A percentile compares a stretch with the other conserved stretches of the same genome.
Conservation (phyloP, 257 asterid genomes). For the Gentiana dahurica region DNA sequence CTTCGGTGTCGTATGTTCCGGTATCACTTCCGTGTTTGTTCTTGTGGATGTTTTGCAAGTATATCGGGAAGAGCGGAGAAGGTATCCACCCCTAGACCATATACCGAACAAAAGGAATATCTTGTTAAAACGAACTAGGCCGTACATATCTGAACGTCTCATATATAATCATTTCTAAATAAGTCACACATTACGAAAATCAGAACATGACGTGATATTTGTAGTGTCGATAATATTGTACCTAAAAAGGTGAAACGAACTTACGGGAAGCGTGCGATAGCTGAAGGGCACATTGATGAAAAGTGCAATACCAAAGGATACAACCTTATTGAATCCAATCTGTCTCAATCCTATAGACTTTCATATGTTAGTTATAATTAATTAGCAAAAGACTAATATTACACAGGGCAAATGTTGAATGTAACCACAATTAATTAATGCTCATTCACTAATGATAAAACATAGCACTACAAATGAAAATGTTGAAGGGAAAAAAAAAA, state of each 20-base stretch:
- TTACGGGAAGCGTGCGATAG: constrained; percentile 71
- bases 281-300: constrained; percentile 45
- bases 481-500: no score
- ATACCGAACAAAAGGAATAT: not conserved
- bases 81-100: constrained; percentile 68
- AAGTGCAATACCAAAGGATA: constrained; percentile 37
- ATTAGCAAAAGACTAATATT: no score
- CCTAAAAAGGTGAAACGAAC: constrained; percentile 9
- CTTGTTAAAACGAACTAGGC: not conserved
- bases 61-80: constrained; percentile 58
- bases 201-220: no score
- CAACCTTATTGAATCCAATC: constrained; percentile 59
- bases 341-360: constrained; percentile 41
- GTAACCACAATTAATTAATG: no score
- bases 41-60: constrained; percentile 59
- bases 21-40: constrained; percentile 85
- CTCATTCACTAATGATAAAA: no score
- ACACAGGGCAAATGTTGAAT: no score
- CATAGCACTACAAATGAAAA: no score
- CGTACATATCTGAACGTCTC: no score
- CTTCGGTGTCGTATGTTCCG: constrained; percentile 65
- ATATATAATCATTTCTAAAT: no score
- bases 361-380: not conserved
- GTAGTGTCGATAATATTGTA: no score
- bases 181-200: no score